phyloP scores from a whole-genome alignment of 176 grass and related monocot genomes.

The Canna indica region DNA sequence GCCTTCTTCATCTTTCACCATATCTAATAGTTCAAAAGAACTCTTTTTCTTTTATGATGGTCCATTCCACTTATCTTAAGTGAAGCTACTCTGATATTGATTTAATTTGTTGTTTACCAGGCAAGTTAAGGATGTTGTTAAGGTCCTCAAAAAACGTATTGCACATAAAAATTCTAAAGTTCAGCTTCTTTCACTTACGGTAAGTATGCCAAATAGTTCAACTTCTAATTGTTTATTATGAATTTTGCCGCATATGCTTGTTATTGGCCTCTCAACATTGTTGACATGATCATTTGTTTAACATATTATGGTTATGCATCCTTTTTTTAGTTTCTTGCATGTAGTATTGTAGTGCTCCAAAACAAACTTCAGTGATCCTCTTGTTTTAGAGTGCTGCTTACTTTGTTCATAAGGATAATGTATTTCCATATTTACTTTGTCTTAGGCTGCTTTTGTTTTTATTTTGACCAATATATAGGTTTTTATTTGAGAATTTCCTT shows the following conservation, averaged over 20 bases:
- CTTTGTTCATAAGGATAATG: background rate
- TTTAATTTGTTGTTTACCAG: conserved; percentile 24
- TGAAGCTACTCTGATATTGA: background rate
- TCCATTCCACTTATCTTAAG: background rate
- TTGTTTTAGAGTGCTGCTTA: background rate
- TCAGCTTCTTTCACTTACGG: conserved; percentile 81
- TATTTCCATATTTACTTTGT: background rate
- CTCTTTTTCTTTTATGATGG: background rate
- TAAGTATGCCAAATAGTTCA: conserved; percentile 29
- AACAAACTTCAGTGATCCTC: too few species aligned
- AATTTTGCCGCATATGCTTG: background rate
- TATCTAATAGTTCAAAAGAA: too few species aligned
- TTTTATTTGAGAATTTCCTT: too few species aligned
- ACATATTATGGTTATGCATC: background rate
- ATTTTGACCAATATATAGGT: too few species aligned
- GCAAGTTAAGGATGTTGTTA: conserved; percentile 75
- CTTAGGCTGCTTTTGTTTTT: background rate
- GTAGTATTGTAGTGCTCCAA: too few species aligned
- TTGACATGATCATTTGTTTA: background rate
- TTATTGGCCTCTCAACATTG: background rate
- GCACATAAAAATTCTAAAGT: conserved; percentile 67
- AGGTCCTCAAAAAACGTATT: conserved; percentile 73
- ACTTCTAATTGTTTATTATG: background rate
- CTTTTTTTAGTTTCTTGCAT: background rate
- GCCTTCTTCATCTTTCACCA: too few species aligned